Percentiles rank a stretch among this genome's conserved stretches.
phyloP scores from a whole-genome alignment of 768 basidiomycete genomes.

The Collybiopsis luxurians region DNA sequence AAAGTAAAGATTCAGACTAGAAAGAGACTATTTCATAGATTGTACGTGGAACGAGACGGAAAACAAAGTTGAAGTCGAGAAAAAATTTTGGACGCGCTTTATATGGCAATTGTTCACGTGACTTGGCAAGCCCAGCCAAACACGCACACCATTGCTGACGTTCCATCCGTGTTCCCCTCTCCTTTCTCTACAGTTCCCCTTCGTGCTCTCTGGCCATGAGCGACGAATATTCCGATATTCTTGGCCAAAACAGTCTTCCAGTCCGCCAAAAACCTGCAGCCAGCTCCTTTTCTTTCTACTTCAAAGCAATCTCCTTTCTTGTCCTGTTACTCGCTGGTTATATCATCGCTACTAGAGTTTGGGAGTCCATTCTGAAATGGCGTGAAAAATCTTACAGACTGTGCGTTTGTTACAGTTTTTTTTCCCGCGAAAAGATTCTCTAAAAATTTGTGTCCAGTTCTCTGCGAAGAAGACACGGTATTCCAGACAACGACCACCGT shows the following conservation, averaged over 20 bases:
- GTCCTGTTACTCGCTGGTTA: conserved; percentile 35
- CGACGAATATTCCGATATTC: conserved; percentile 69
- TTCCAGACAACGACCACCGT: conserved; percentile 78
- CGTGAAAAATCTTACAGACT: conserved; percentile 63
- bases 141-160: conserved; percentile 14
- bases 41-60: neutral
- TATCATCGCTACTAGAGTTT: conserved; percentile 33
- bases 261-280: conserved; percentile 25
- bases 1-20: too few species aligned
- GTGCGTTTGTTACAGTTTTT: conserved; percentile 34
- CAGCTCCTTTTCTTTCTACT: conserved; percentile 36
- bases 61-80: neutral
- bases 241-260: conserved; percentile 54
- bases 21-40: too few species aligned
- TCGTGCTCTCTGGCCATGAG: conserved; percentile 43
- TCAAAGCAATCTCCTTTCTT: conserved; percentile 33
- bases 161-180: conserved; percentile 11
- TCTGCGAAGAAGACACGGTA: conserved; percentile 75
- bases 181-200: conserved; percentile 17
- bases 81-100: neutral
- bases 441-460: conserved; percentile 37
- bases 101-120: neutral
- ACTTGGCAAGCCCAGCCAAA: neutral
- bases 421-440: conserved; percentile 9
- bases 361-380: conserved; percentile 52